Conservation (phyloP, 2,329 filamentous ascomycete genomes). For the Chrysoporthe puriensis region DNA sequence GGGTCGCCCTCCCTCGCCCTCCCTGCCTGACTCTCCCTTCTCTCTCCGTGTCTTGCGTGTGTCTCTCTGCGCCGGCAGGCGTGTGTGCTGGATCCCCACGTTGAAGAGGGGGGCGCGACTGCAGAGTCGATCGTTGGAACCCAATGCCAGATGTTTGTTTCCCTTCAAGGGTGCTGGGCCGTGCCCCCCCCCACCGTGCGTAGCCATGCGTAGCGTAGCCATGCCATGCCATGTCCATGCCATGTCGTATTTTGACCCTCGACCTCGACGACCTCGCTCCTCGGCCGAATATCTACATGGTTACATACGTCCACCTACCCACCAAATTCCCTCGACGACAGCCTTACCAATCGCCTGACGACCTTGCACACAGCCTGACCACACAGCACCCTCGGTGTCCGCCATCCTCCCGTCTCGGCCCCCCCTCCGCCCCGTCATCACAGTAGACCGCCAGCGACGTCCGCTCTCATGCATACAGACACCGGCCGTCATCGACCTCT, state of each 20-base stretch:
- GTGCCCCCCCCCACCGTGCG: background rate
- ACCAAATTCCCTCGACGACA: background rate
- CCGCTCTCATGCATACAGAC: constrained; percentile 7
- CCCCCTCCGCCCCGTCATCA: background rate
- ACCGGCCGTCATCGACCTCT: background rate
- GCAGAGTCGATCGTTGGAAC: constrained; percentile 7
- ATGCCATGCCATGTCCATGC: background rate
- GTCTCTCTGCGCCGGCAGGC: background rate
- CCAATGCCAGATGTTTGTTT: background rate
- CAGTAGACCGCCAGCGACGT: constrained; percentile 1
- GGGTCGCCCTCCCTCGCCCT: background rate
- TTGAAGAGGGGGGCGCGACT: background rate
- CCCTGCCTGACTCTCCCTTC: background rate
- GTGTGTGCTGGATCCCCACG: constrained; percentile 6
- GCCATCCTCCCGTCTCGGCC: background rate
- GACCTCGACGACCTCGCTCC: background rate
- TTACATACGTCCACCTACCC: background rate
- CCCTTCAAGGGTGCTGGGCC: background rate
- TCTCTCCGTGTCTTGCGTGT: background rate
- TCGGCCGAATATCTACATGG: background rate
- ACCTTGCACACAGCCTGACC: background rate
- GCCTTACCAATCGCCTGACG: background rate
- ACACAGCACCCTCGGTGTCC: background rate
- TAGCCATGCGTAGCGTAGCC: background rate
- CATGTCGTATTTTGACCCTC: background rate